Base-by-base conservation (phyloP, 805 yeast species). In the Ogataea philodendri region DNA sequence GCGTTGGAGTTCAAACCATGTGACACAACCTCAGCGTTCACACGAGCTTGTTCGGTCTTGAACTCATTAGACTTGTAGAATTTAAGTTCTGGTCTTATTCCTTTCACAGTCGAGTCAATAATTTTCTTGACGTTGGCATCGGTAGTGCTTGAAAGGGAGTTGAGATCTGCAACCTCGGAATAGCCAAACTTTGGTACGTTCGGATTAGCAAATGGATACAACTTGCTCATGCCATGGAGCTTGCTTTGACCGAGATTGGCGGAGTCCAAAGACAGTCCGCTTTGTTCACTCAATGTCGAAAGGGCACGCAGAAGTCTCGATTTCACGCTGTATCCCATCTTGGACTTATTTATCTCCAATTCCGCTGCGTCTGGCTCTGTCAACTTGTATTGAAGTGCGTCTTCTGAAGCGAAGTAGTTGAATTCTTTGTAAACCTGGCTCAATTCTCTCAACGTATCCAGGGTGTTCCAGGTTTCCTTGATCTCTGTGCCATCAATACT, bases 11-110 rank as follows among this genome's bases (percentile, higher is more conserved):
- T 59, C 35, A 59, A 40, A 3, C 53, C 48, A 36, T 59, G 54
- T 7, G 51, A 52, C 25, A 58, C 59, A 11, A 49, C 63, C 23
- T 53, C 54, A 5, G 62, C 60, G 35, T 55, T 55, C 22, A 59
- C 41, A 22, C 46, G 44, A 20, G 42, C 29, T 21, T 49, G 52
- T 14, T 47, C 45, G 9, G 60, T 58, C 37, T 48, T 47, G 42
- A 48, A 55, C 2, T 42, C 26, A 2, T 28, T 37, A 3, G 45
- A 21, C 13, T 52, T 32, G 31, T 51, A 49, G 26, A 46, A 42
- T 1, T 33, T 28, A 17, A 58, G 18, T 30, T 57, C 61, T 4
- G 39, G 42, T 45, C 63, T 49, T 19, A 40, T 17, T 34, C 63
- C 63, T 24, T 33, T 42, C 4, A 58, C 62, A 2, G 56, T 54